Percentiles rank a stretch among this genome's conserved stretches.
phyloP scores from a whole-genome alignment of 345 rosid genomes.

The Corchorus capsularis region DNA sequence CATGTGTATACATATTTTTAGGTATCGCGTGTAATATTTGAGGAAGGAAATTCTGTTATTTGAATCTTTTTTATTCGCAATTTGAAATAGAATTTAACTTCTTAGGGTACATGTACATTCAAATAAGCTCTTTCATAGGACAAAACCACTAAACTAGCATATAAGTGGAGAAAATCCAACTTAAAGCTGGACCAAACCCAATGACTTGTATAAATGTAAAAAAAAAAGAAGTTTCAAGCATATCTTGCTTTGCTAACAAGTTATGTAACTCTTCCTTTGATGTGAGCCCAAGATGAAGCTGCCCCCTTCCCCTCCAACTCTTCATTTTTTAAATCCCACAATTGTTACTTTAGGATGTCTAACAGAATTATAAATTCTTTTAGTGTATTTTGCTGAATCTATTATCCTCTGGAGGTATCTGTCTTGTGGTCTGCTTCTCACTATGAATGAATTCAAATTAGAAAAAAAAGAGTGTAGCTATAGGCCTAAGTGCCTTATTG shows the following conservation, averaged over 20 bases:
- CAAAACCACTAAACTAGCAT: background rate
- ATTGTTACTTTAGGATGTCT: background rate
- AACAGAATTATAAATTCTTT: background rate
- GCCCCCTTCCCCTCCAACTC: background rate
- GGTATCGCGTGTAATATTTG: no score
- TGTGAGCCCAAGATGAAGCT: background rate
- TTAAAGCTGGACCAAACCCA: background rate
- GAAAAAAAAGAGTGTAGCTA: background rate
- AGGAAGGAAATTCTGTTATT: no score
- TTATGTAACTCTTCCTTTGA: background rate
- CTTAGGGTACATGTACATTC: background rate
- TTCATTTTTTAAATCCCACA: background rate
- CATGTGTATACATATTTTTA: no score
- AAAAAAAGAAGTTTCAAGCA: background rate
- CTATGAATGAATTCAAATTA: background rate
- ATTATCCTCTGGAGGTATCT: background rate
- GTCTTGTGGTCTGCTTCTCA: background rate
- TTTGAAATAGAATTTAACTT: background rate
- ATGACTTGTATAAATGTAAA: background rate
- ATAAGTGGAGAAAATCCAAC: conserved; percentile 2
- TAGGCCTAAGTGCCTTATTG: background rate
- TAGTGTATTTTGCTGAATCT: background rate
- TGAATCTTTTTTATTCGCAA: no score
- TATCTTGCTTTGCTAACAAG: background rate
- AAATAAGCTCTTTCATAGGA: background rate